These are phyloP conservation scores for Cladophialophora psammophila DNA, from an alignment of 2,329 filamentous ascomycete genomes.

Conservation along the genomic window DNA sequence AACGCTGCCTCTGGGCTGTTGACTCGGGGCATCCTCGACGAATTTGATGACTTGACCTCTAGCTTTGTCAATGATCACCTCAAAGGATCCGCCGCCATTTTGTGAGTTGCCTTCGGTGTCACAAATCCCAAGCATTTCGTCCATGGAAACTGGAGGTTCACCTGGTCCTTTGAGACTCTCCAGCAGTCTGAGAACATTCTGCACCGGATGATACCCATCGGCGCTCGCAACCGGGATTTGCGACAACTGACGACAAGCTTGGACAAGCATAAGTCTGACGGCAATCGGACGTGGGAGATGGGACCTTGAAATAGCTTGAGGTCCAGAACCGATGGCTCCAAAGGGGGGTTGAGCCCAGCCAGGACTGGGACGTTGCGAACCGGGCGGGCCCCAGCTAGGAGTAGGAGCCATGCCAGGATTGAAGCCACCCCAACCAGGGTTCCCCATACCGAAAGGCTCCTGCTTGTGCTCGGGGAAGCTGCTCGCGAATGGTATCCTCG, in stretches of 20 bases:
- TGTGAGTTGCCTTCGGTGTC: slow-evolving; percentile 86
- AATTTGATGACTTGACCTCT: slow-evolving; percentile 54
- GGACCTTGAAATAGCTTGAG: slow-evolving; percentile 50
- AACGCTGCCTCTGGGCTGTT: slow-evolving; percentile 56
- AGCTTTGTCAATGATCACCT: slow-evolving; percentile 64
- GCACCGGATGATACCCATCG: slow-evolving; percentile 74
- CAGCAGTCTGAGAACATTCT: slow-evolving; percentile 68
- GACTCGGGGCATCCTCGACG: slow-evolving; percentile 60
- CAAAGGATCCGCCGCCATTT: slow-evolving; percentile 91
- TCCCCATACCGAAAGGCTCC: slow-evolving; percentile 36
- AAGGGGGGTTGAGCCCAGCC: slow-evolving; percentile 56
- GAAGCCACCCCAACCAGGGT: slow-evolving; percentile 38
- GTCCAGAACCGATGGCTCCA: slow-evolving; percentile 53
- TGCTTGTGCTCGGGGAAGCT: slow-evolving; percentile 38
- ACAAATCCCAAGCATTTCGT: slow-evolving; percentile 81
- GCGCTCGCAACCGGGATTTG: slow-evolving; percentile 51
- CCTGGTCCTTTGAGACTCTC: slow-evolving; percentile 68
- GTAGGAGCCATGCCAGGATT: slow-evolving; percentile 28
- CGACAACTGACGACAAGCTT: slow-evolving; percentile 73
- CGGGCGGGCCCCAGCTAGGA: slow-evolving; percentile 34
- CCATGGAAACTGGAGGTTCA: slow-evolving; percentile 63
- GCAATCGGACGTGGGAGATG: slow-evolving; percentile 70
- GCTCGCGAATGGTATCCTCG: slow-evolving; percentile 49
- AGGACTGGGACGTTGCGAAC: slow-evolving; percentile 37
- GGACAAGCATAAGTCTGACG: slow-evolving; percentile 76